A percentile compares a stretch with the other conserved stretches of the same genome.
Evolutionary conservation across 768 basidiomycete genomes (phyloP).

Genomic region (Tricholomella constricta): DNA sequence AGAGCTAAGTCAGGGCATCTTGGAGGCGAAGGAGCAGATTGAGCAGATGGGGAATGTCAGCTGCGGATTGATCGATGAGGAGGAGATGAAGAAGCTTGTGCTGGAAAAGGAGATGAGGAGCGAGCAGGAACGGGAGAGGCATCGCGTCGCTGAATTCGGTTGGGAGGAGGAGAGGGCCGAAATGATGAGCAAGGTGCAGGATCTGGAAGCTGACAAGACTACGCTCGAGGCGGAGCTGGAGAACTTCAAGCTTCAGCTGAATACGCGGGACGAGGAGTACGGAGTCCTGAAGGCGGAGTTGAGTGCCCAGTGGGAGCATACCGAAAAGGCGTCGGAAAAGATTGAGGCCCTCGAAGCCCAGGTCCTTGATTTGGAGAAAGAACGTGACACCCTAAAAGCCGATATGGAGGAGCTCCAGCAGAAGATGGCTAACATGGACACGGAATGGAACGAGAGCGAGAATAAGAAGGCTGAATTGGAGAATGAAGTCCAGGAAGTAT

Average conservation of each 20-base stretch:
- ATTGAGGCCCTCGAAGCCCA: conserved; percentile 41
- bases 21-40: conserved; percentile 61
- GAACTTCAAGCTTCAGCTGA: conserved; percentile 39
- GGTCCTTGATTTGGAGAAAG: conserved; percentile 36
- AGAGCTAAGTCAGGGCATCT: conserved; percentile 54
- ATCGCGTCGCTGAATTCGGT: conserved; percentile 40
- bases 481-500: conserved; percentile 53
- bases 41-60: conserved; percentile 55
- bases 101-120: conserved; percentile 43
- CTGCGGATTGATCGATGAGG: conserved; percentile 42
- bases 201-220: conserved; percentile 45
- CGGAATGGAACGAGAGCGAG: conserved; percentile 58
- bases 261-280: conserved; percentile 46
- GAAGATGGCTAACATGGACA: conserved; percentile 48
- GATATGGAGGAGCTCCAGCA: conserved; percentile 46
- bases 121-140: conserved; percentile 43
- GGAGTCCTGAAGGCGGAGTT: conserved; percentile 59
- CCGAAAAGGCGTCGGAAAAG: conserved; percentile 56
- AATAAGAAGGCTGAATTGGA: conserved; percentile 59
- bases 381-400: conserved; percentile 40
- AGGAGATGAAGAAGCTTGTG: conserved; percentile 41
- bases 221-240: conserved; percentile 46
- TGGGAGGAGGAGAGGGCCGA: conserved; percentile 58
- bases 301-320: conserved; percentile 71
- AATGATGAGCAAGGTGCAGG: conserved; percentile 41